These are phyloP conservation scores for Rhododendron mucronatum DNA, from an alignment of 148 eudicot species.

Conservation along the genomic window DNA sequence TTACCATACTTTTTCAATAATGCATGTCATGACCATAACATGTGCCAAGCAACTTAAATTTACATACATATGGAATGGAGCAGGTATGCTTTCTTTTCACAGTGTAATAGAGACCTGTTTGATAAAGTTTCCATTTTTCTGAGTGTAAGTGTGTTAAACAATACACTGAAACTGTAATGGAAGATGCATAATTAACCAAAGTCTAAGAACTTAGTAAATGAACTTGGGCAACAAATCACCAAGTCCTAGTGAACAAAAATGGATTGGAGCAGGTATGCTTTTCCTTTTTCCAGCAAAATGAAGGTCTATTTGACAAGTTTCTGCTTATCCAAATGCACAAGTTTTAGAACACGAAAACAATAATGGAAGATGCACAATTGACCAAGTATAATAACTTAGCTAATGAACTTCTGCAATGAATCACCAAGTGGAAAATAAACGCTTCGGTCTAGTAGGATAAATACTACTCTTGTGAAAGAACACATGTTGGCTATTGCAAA, in stretches of 20 bases:
- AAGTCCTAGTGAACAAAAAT: slow-evolving; percentile 13
- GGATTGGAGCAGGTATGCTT: slow-evolving; percentile 40
- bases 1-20: neutral
- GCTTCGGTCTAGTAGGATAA: neutral
- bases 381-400: neutral
- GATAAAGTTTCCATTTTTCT: neutral
- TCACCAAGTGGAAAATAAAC: neutral
- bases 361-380: neutral
- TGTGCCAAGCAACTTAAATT: neutral
- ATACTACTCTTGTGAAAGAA: neutral
- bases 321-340: neutral
- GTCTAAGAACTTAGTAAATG: neutral
- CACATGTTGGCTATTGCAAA: neutral
- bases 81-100: slow-evolving; percentile 26
- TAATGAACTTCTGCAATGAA: neutral
- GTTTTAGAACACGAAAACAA: neutral
- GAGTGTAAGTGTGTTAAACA: neutral
- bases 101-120: neutral
- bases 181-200: neutral
- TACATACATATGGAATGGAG: slow-evolving; percentile 24
- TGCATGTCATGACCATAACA: neutral
- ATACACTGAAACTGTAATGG: neutral
- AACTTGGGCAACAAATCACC: neutral
- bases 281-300: neutral
- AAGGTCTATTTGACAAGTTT: neutral